Evolutionary conservation across 2,329 filamentous ascomycete genomes (phyloP).

Genomic region (Alternaria novae-zelandiae): DNA sequence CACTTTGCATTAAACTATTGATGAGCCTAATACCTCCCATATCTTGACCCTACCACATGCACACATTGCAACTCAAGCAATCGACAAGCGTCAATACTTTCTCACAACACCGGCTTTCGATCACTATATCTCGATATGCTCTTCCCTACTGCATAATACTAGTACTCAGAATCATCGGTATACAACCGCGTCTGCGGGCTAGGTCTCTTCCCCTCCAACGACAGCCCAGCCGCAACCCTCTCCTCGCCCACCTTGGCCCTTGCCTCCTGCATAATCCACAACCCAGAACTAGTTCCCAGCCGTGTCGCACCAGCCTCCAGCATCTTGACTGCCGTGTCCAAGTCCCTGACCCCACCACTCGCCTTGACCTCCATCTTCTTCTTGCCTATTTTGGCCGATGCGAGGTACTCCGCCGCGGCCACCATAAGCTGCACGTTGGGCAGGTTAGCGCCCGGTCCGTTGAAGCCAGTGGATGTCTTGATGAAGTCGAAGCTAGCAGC

Average conservation of each 20-base stretch:
- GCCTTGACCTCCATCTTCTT: conserved; percentile 62
- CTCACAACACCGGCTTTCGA: background rate
- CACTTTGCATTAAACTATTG: background rate
- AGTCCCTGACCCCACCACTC: conserved; percentile 61
- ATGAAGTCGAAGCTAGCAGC: conserved; percentile 64
- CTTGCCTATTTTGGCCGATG: conserved; percentile 33
- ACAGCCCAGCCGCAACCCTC: conserved; percentile 26
- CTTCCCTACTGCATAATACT: background rate
- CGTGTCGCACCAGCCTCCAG: conserved; percentile 62
- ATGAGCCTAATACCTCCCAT: background rate
- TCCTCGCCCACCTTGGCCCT: conserved; percentile 32
- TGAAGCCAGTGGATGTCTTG: conserved; percentile 67
- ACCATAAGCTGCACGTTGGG: conserved; percentile 63
- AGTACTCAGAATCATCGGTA: conserved; percentile 41
- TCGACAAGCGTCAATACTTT: background rate
- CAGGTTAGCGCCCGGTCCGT: conserved; percentile 60
- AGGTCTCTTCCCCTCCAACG: conserved; percentile 19
- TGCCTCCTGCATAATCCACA: conserved; percentile 61
- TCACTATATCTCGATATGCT: background rate
- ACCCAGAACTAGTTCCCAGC: conserved; percentile 62
- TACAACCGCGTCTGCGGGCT: conserved; percentile 44
- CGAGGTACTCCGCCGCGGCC: conserved; percentile 55
- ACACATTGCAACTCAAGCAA: background rate
- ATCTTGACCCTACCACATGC: background rate
- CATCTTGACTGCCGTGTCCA: conserved; percentile 61